Percentiles rank a stretch among this genome's conserved stretches.
Conservation (phyloP, 306 rosid genomes). For the Pyrus betulifolia region DNA sequence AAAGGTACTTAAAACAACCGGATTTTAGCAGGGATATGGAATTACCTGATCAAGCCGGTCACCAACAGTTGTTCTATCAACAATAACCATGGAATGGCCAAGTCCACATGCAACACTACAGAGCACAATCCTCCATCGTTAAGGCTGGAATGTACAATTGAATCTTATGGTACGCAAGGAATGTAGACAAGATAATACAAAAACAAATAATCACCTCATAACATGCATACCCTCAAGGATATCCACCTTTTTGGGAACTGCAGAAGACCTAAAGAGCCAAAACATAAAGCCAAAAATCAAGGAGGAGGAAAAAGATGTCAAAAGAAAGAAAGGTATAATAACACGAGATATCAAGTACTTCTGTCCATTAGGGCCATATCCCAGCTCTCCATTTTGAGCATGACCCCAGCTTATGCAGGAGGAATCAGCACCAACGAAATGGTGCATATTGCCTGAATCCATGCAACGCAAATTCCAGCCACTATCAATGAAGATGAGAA, state of each 20-base stretch:
- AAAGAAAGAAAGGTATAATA: neutral
- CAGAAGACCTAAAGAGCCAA: conserved; percentile 62
- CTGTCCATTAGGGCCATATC: conserved; percentile 94
- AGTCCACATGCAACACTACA: conserved; percentile 89
- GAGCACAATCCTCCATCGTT: conserved; percentile 14
- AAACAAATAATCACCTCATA: conserved; percentile 41
- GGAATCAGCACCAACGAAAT: conserved; percentile 94
- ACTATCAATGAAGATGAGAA: conserved; percentile 25
- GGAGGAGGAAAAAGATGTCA: neutral
- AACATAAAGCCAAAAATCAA: conserved; percentile 1
- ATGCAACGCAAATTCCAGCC: conserved; percentile 97
- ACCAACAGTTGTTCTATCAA: conserved; percentile 61
- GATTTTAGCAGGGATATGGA: neutral
- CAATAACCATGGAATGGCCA: conserved; percentile 83
- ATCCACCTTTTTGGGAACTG: conserved; percentile 89
- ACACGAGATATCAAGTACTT: conserved; percentile 45
- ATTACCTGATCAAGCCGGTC: conserved; percentile 87
- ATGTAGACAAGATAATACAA: neutral
- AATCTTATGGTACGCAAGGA: neutral
- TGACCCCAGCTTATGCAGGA: conserved; percentile 99
- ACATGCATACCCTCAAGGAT: conserved; percentile 93
- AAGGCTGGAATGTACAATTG: neutral
- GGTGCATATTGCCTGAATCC: conserved; percentile 97
- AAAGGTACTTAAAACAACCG: neutral
- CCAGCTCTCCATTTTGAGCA: conserved; percentile 95